Evolutionary conservation across 2,329 filamentous ascomycete genomes (phyloP).

Genomic region (Nothophaeocryptopus gaeumannii): DNA sequence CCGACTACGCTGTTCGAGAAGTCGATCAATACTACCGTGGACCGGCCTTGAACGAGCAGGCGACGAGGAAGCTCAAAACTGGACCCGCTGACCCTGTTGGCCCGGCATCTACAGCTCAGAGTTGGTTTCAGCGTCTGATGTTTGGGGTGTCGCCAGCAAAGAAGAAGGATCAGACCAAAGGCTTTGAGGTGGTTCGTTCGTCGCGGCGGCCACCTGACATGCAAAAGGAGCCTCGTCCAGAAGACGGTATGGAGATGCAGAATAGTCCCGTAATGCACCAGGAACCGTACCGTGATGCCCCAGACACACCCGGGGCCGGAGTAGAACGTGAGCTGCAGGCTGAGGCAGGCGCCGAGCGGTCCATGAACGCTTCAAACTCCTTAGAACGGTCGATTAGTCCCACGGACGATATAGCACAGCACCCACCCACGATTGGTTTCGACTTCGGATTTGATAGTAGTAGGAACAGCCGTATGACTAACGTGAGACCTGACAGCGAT

Average conservation of each 20-base stretch:
- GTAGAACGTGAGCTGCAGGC: conserved; percentile 15
- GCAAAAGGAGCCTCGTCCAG: conserved; percentile 56
- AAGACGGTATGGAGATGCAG: conserved; percentile 44
- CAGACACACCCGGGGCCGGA: conserved; percentile 10
- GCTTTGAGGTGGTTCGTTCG: conserved; percentile 93
- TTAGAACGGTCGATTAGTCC: conserved; percentile 19
- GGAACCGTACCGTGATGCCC: conserved; percentile 34
- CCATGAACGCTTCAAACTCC: conserved; percentile 1
- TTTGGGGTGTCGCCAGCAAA: conserved; percentile 59
- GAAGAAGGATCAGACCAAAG: conserved; percentile 86
- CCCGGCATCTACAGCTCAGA: conserved; percentile 81
- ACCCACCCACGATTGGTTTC: conserved; percentile 15
- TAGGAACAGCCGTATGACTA: conserved; percentile 12
- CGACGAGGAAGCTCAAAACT: conserved; percentile 82
- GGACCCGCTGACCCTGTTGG: conserved; percentile 93
- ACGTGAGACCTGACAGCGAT: conserved; percentile 20
- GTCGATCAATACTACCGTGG: conserved; percentile 97
- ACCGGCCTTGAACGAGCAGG: conserved; percentile 76
- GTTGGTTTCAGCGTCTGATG: conserved; percentile 74
- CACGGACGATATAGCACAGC: conserved; percentile 11
- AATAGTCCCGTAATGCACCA: conserved; percentile 33
- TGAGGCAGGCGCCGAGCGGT: conserved; percentile 20
- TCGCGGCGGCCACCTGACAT: conserved; percentile 74
- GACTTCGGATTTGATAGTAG: conserved; percentile 25
- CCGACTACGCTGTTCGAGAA: conserved; percentile 90